phyloP scores from a whole-genome alignment of 2,329 filamentous ascomycete species.

The Blastomyces silverae region DNA sequence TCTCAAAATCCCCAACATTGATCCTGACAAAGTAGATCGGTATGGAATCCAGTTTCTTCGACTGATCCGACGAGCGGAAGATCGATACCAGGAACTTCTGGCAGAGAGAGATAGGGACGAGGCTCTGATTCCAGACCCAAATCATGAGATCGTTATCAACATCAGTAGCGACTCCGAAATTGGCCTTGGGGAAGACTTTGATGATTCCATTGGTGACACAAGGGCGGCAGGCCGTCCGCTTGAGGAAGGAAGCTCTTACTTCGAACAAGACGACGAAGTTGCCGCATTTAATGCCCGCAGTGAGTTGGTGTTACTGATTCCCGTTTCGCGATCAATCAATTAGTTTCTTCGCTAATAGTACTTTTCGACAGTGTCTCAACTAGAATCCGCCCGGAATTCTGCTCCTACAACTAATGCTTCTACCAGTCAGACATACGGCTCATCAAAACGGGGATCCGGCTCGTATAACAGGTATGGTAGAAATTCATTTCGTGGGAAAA shows the following conservation, averaged over 20 bases:
- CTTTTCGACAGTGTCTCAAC: slow-evolving; percentile 19
- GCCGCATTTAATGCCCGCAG: slow-evolving; percentile 22
- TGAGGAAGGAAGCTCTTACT: slow-evolving; percentile 24
- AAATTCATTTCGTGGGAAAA: not conserved
- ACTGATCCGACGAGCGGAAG: slow-evolving; percentile 37
- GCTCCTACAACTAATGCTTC: not conserved
- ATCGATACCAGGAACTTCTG: slow-evolving; percentile 40
- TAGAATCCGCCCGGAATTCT: slow-evolving; percentile 19
- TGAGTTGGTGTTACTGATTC: slow-evolving; percentile 16
- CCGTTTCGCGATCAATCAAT: not conserved
- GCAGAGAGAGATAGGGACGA: slow-evolving; percentile 46
- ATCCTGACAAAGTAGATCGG: slow-evolving; percentile 40
- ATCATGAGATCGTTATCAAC: slow-evolving; percentile 43
- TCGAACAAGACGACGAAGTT: slow-evolving; percentile 21
- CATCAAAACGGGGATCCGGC: slow-evolving; percentile 11
- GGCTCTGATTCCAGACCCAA: slow-evolving; percentile 37
- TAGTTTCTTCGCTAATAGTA: not conserved
- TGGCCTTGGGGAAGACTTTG: slow-evolving; percentile 22
- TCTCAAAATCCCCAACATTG: slow-evolving; percentile 38
- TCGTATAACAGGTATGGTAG: slow-evolving; percentile 3
- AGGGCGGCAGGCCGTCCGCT: not conserved
- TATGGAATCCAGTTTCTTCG: slow-evolving; percentile 41
- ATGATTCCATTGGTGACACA: slow-evolving; percentile 9
- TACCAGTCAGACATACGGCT: slow-evolving; percentile 3
- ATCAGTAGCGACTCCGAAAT: slow-evolving; percentile 39